Evolutionary conservation across 345 rosid species (phyloP).

Genomic region (Cardamine chenopodiifolia): DNA sequence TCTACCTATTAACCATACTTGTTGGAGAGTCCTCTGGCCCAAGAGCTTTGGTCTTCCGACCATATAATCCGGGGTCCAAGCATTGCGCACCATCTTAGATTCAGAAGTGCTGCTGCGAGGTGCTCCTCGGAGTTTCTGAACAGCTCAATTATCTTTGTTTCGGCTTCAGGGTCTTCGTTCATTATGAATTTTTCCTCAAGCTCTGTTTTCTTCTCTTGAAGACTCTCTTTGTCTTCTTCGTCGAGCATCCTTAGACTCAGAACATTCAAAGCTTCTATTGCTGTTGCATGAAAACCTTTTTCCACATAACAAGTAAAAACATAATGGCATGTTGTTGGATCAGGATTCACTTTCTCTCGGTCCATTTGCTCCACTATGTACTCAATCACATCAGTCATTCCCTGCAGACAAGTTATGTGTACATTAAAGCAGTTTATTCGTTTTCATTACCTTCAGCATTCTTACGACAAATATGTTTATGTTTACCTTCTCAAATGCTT

Average conservation of each 20-base stretch:
- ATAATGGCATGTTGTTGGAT: conserved; percentile 63
- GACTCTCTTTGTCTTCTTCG: conserved; percentile 40
- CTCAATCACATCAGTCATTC: conserved; percentile 68
- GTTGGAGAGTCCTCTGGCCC: conserved; percentile 57
- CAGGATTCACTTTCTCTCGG: conserved; percentile 61
- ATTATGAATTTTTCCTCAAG: conserved; percentile 58
- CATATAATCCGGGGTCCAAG: conserved; percentile 55
- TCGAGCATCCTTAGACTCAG: conserved; percentile 68
- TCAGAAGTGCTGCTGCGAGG: conserved; percentile 57
- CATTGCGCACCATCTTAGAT: conserved; percentile 79
- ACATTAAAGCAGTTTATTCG: neutral
- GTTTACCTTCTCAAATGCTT: conserved; percentile 57
- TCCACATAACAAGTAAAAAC: conserved; percentile 59
- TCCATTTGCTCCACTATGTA: conserved; percentile 63
- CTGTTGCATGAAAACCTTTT: conserved; percentile 49
- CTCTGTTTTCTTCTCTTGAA: conserved; percentile 50
- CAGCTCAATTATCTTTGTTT: conserved; percentile 50
- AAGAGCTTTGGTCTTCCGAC: conserved; percentile 62
- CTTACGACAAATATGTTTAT: neutral
- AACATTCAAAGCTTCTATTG: conserved; percentile 77
- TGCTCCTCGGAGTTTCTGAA: conserved; percentile 49
- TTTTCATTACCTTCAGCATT: neutral
- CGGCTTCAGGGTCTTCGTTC: conserved; percentile 62
- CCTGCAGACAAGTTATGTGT: conserved; percentile 41
- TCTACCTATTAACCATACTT: conserved; percentile 42